Conservation (phyloP, 2,329 filamentous ascomycete genomes). For the Myriosclerotinia scirpicola region DNA sequence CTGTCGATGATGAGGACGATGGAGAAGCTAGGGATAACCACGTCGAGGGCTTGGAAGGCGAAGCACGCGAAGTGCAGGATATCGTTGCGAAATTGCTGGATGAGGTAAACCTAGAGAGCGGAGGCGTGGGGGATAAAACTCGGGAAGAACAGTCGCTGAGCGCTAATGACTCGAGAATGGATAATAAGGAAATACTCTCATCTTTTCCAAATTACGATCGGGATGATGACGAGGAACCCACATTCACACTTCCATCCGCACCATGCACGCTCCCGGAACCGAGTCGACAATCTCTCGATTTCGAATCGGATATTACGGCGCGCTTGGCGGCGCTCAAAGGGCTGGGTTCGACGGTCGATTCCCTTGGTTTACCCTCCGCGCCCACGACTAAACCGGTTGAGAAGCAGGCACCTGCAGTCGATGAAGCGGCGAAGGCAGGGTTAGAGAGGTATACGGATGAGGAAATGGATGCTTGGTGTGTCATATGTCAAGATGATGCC, state of each 20-base stretch:
- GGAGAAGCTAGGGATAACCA: constrained; percentile 45
- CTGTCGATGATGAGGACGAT: constrained; percentile 47
- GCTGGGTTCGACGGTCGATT: constrained; percentile 25
- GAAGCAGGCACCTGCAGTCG: constrained; percentile 25
- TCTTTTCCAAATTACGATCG: neutral
- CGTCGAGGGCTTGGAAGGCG: constrained; percentile 35
- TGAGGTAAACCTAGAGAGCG: constrained; percentile 35
- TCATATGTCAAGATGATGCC: constrained; percentile 79
- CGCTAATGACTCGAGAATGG: neutral
- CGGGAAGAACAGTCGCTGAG: neutral
- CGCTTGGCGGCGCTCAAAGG: constrained; percentile 37
- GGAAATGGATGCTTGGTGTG: constrained; percentile 75
- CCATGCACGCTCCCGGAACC: constrained; percentile 32
- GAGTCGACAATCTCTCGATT: constrained; percentile 34
- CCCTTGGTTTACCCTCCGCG: constrained; percentile 37
- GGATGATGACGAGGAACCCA: constrained; percentile 17
- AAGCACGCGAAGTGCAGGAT: constrained; percentile 39
- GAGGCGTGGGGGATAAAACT: constrained; percentile 20
- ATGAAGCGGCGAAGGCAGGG: constrained; percentile 4
- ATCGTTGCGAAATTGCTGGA: constrained; percentile 38
- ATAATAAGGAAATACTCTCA: neutral
- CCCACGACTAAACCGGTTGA: constrained; percentile 36
- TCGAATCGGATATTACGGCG: constrained; percentile 36
- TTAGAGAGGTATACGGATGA: constrained; percentile 58
- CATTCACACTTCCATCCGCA: constrained; percentile 33